Conservation (phyloP, 2,329 filamentous ascomycete genomes). For the Hymenoscyphus fructigenus region DNA sequence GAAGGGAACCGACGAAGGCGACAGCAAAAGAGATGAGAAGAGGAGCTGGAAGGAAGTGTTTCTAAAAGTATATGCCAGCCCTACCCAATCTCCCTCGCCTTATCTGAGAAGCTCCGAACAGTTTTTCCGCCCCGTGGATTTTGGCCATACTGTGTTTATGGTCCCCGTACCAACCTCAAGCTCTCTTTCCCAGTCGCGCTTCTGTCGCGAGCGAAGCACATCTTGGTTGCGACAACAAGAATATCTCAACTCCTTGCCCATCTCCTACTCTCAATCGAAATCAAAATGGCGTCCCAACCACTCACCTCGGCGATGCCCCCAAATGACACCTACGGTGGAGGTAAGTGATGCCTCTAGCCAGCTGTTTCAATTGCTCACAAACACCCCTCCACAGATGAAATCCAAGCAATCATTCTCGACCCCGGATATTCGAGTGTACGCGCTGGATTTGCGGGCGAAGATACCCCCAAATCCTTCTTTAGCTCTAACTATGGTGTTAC, state of each 20-base stretch:
- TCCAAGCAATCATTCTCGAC: conserved; percentile 94
- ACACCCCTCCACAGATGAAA: conserved; percentile 69
- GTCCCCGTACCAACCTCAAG: background rate
- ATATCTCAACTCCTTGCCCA: background rate
- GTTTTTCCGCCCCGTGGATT: background rate
- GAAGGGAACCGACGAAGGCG: background rate
- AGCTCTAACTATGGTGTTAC: conserved; percentile 81
- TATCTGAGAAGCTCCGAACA: background rate
- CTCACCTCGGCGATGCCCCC: conserved; percentile 56
- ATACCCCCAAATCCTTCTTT: conserved; percentile 89
- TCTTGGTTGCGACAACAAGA: conserved; percentile 4
- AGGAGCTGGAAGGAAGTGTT: background rate
- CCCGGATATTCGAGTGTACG: conserved; percentile 88
- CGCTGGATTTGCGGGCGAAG: conserved; percentile 96
- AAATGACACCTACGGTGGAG: conserved; percentile 64
- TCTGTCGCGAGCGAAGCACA: conserved; percentile 1
- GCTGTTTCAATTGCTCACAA: conserved; percentile 13
- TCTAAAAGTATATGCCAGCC: background rate
- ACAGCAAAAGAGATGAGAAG: background rate
- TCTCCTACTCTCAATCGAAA: conserved; percentile 6
- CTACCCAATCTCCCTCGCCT: background rate
- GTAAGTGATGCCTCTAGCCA: conserved; percentile 39
- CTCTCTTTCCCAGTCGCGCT: conserved; percentile 3
- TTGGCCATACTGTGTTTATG: background rate
- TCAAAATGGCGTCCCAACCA: conserved; percentile 54